Evolutionary conservation across 495 filamentous ascomycete species (phyloP).

Genomic region (Copromyces sp.): DNA sequence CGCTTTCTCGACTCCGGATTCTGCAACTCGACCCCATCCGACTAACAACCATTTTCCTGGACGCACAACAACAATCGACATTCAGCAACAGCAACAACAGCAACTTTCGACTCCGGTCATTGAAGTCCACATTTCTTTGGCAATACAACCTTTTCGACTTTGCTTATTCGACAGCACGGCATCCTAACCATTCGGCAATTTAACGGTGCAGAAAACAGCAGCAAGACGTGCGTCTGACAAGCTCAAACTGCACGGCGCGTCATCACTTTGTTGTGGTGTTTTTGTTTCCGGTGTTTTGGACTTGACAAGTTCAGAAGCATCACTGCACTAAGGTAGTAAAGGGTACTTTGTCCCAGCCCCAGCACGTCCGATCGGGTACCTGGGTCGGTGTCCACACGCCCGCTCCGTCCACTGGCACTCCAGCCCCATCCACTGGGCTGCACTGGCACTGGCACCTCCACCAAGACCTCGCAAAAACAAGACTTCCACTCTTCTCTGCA

Average conservation of each 20-base stretch:
- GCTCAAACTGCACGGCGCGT: neutral
- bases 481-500: constrained; percentile 10
- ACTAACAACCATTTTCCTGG: neutral
- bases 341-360: constrained; percentile 19
- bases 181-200: neutral
- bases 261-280: neutral
- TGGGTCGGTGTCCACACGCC: constrained; percentile 17
- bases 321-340: constrained; percentile 12
- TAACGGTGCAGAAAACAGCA: neutral
- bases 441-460: constrained; percentile 15
- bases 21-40: neutral
- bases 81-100: neutral
- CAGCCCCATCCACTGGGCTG: constrained; percentile 10
- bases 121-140: neutral
- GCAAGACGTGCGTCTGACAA: neutral
- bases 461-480: constrained; percentile 27
- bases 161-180: neutral
- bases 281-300: neutral
- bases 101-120: neutral
- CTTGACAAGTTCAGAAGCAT: neutral
- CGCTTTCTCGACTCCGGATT: neutral
- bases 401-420: constrained; percentile 8
- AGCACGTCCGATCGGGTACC: constrained; percentile 20
- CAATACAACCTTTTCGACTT: neutral
- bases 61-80: neutral